Percentiles rank a stretch among this genome's conserved stretches.
These are phyloP conservation scores for Lycium ferocissimum DNA, from an alignment of 257 asterid species.

Conservation along the genomic window DNA sequence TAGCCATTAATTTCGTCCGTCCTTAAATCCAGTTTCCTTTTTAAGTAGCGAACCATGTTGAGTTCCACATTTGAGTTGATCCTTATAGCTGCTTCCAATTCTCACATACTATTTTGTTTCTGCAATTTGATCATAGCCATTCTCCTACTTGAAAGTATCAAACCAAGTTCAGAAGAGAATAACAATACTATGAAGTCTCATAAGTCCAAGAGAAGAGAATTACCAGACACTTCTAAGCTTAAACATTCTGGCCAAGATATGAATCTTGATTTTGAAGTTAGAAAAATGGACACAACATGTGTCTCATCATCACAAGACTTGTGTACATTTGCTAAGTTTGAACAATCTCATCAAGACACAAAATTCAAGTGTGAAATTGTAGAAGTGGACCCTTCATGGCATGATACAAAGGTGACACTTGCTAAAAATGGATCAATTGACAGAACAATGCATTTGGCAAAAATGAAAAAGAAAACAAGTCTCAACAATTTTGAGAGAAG, in stretches of 20 bases:
- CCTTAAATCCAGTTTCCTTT: too few relatives aligned
- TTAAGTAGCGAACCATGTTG: slow-evolving; percentile 40
- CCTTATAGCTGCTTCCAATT: slow-evolving; percentile 54
- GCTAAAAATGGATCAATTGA: not conserved
- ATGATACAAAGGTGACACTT: not conserved
- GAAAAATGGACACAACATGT: not conserved
- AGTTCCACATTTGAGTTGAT: slow-evolving; percentile 56
- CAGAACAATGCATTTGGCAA: not conserved
- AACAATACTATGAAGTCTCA: slow-evolving; percentile 17
- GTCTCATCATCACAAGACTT: not conserved
- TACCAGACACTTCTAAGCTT: not conserved
- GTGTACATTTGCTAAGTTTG: not conserved
- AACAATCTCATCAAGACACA: not conserved
- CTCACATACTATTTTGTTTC: slow-evolving; percentile 60
- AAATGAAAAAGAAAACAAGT: slow-evolving; percentile 31
- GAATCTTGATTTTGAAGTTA: not conserved
- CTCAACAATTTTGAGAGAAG: not conserved
- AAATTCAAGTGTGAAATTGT: not conserved
- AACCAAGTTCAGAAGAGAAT: slow-evolving; percentile 33
- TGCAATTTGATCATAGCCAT: slow-evolving; percentile 66
- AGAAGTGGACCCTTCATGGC: not conserved
- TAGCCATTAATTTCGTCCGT: too few relatives aligned
- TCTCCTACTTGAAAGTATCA: slow-evolving; percentile 52
- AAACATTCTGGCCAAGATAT: not conserved
- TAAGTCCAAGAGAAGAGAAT: not conserved